These are phyloP conservation scores for Myxozyma lipomycoides DNA, from an alignment of 805 yeast genomes.

Conservation along the genomic window DNA sequence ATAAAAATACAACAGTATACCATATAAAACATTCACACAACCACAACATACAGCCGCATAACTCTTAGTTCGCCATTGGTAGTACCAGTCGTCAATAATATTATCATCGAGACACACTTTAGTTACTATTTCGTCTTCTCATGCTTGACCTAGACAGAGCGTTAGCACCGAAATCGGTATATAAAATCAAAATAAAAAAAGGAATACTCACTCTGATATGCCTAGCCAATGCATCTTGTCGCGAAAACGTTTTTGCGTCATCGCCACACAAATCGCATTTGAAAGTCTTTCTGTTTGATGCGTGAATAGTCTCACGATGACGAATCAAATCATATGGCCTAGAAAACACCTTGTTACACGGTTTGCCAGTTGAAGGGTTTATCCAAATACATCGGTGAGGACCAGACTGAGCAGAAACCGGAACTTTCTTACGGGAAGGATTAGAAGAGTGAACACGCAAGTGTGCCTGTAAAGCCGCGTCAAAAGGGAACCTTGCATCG, in stretches of 20 bases:
- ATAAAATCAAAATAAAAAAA: background rate
- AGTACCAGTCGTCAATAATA: too few species aligned
- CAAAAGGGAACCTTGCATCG: conserved; percentile 12
- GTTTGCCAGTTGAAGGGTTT: conserved; percentile 57
- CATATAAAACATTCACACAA: too few species aligned
- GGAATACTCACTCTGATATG: conserved; percentile 68
- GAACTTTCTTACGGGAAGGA: conserved; percentile 25
- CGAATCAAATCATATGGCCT: conserved; percentile 92
- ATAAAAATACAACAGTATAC: too few species aligned
- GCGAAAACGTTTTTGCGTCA: conserved; percentile 76
- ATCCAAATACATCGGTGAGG: conserved; percentile 53
- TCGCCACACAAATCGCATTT: conserved; percentile 84
- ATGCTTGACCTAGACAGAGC: conserved; percentile 20
- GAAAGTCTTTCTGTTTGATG: conserved; percentile 77
- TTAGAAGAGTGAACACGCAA: conserved; percentile 12
- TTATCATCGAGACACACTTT: too few species aligned
- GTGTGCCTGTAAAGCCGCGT: conserved; percentile 15
- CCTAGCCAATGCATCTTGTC: conserved; percentile 91
- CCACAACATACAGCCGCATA: too few species aligned
- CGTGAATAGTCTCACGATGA: conserved; percentile 95
- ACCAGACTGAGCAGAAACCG: conserved; percentile 26
- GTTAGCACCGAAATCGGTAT: background rate
- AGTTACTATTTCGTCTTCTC: conserved; percentile 25
- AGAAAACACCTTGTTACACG: conserved; percentile 77
- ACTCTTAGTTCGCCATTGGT: too few species aligned